Percentiles rank a stretch among this genome's conserved stretches.
phyloP scores from a whole-genome alignment of 2,329 filamentous ascomycete species.

The Thelonectria olida region DNA sequence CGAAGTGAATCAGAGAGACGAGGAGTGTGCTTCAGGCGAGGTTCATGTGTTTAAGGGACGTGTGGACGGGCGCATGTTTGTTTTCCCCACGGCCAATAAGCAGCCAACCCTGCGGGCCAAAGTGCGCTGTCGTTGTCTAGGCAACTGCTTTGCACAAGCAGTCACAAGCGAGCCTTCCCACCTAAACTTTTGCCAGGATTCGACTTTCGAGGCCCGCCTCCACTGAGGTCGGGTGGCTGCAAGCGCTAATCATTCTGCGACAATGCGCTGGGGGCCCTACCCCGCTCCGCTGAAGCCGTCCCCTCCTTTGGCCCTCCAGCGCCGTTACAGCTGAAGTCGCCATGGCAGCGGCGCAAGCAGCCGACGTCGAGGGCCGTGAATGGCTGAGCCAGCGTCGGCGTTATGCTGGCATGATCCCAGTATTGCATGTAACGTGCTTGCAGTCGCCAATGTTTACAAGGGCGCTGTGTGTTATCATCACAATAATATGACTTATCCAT shows the following conservation, averaged over 20 bases:
- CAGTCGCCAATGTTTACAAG: constrained; percentile 31
- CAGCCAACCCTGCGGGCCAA: constrained; percentile 43
- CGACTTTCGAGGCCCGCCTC: no score
- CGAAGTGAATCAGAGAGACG: constrained; percentile 35
- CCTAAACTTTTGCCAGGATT: constrained; percentile 24
- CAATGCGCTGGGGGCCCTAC: constrained; percentile 39
- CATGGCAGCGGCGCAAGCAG: constrained; percentile 43
- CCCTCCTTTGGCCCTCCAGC: constrained; percentile 24
- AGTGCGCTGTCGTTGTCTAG: constrained; percentile 37
- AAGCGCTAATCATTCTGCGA: constrained; percentile 40
- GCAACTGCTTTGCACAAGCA: constrained; percentile 29
- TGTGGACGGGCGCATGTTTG: constrained; percentile 21
- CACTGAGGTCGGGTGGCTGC: no score
- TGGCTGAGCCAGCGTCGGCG: constrained; percentile 24
- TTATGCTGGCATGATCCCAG: constrained; percentile 40
- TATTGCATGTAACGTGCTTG: constrained; percentile 16
- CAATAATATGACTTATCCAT: constrained; percentile 30
- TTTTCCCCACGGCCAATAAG: constrained; percentile 29
- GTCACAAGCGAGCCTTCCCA: constrained; percentile 24
- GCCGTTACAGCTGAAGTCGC: constrained; percentile 39
- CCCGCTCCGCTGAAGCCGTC: constrained; percentile 38
- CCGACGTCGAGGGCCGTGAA: constrained; percentile 31
- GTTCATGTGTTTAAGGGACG: constrained; percentile 47
- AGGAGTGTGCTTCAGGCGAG: constrained; percentile 32
- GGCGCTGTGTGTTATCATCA: constrained; percentile 32